Evolutionary conservation across 2,329 filamentous ascomycete species (phyloP).

Genomic region (Fonsecaea monophora): DNA sequence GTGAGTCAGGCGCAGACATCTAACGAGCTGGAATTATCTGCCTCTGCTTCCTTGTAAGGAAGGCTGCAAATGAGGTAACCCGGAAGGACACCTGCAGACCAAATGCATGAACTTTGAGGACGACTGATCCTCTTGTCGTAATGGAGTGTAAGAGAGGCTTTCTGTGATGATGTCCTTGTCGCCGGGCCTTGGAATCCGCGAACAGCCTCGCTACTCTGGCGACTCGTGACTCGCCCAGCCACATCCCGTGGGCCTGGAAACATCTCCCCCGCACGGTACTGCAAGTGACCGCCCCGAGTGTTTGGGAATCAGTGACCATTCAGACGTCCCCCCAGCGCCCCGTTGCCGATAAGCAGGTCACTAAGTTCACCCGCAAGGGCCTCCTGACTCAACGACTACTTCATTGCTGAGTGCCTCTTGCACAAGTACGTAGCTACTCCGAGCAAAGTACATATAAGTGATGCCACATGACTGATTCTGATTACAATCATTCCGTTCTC

Average conservation of each 20-base stretch:
- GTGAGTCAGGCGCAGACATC: conserved; percentile 1
- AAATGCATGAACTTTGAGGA: not conserved
- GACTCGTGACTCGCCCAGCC: conserved; percentile 2
- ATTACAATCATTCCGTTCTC: conserved; percentile 10
- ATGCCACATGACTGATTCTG: conserved; percentile 19
- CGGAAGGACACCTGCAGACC: not conserved
- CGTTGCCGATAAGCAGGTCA: conserved; percentile 8
- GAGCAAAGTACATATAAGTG: conserved; percentile 1
- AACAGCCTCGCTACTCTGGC: not conserved
- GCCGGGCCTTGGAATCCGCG: not conserved
- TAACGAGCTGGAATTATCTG: not conserved
- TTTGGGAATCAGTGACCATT: not conserved
- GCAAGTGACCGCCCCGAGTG: not conserved
- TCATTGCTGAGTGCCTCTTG: conserved; percentile 1
- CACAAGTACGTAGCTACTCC: not conserved
- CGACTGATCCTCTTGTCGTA: not conserved
- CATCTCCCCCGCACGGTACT: not conserved
- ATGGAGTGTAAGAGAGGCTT: not conserved
- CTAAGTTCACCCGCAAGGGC: conserved; percentile 1
- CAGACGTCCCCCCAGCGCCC: not conserved
- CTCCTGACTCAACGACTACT: conserved; percentile 22
- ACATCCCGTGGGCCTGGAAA: not conserved
- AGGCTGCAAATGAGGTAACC: not conserved
- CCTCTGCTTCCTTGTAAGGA: not conserved
- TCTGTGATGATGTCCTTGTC: not conserved